These are phyloP conservation scores for Colletotrichum sublineola DNA, from an alignment of 2,329 filamentous ascomycete genomes.

Conservation along the genomic window DNA sequence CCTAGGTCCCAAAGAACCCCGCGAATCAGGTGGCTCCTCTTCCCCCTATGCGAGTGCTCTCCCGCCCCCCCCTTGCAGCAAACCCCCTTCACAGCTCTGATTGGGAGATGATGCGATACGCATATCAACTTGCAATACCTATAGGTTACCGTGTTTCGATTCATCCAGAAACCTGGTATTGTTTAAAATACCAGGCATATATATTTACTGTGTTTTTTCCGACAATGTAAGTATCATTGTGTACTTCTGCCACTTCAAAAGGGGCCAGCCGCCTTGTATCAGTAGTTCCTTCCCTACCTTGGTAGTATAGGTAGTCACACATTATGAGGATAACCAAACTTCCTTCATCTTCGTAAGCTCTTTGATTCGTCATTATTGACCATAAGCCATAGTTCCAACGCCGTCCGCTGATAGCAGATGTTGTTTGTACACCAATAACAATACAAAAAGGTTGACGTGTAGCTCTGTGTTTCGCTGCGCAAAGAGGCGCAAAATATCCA, in stretches of 20 bases:
- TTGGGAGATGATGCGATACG: neutral
- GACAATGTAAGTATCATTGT: too few relatives aligned
- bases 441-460: neutral
- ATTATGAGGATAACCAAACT: neutral
- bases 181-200: too few relatives aligned
- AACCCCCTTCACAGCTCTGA: neutral
- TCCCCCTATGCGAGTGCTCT: neutral
- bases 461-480: neutral
- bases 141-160: too few relatives aligned
- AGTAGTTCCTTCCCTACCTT: too few relatives aligned
- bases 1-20: neutral
- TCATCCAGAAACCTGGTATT: too few relatives aligned
- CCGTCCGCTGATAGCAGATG: constrained; percentile 13
- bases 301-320: neutral
- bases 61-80: constrained; percentile 4
- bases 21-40: neutral
- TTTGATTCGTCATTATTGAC: constrained; percentile 19
- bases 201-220: too few relatives aligned
- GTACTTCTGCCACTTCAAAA: too few relatives aligned
- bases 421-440: constrained; percentile 13
- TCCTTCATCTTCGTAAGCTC: constrained; percentile 9
- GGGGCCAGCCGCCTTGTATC: too few relatives aligned
- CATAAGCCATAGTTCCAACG: constrained; percentile 32
- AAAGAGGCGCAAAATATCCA: neutral
- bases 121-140: neutral